Conservation (phyloP, 2,329 filamentous ascomycete genomes). For the Diaporthe citri region DNA sequence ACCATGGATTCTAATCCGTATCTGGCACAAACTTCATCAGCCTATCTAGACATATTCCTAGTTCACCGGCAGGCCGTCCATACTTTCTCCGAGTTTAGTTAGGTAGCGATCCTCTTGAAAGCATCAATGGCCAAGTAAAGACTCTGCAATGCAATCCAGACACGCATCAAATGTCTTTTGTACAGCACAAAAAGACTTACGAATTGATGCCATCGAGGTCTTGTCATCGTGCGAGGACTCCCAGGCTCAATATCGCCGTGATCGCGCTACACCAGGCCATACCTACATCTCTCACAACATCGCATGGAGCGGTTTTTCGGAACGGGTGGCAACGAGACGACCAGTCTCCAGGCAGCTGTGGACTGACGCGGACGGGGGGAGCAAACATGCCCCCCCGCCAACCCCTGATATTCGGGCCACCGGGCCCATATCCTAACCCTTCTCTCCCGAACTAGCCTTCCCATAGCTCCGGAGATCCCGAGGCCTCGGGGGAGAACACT, state of each 20-base stretch:
- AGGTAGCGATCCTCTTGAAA: neutral
- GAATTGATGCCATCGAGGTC: neutral
- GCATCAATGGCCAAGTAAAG: neutral
- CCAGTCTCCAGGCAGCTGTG: neutral
- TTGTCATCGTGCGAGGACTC: too few relatives aligned
- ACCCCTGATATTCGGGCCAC: neutral
- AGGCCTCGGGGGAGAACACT: too few relatives aligned
- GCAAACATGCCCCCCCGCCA: neutral
- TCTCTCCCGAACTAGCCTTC: neutral
- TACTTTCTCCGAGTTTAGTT: too few relatives aligned
- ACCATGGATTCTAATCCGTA: neutral
- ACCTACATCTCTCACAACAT: neutral
- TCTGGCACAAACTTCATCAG: neutral
- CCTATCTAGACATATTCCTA: too few relatives aligned
- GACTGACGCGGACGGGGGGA: neutral
- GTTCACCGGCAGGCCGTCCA: too few relatives aligned
- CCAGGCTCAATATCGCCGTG: neutral
- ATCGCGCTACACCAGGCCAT: neutral
- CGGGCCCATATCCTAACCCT: constrained; percentile 12
- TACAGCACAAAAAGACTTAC: neutral
- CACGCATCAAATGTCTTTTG: too few relatives aligned
- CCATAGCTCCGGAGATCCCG: neutral
- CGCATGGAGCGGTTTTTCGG: neutral
- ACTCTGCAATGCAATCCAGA: too few relatives aligned
- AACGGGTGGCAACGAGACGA: neutral